Percentiles rank a stretch among this genome's conserved stretches.
phyloP scores from a whole-genome alignment of 148 eudicot genomes.

The Limonium bicolor region DNA sequence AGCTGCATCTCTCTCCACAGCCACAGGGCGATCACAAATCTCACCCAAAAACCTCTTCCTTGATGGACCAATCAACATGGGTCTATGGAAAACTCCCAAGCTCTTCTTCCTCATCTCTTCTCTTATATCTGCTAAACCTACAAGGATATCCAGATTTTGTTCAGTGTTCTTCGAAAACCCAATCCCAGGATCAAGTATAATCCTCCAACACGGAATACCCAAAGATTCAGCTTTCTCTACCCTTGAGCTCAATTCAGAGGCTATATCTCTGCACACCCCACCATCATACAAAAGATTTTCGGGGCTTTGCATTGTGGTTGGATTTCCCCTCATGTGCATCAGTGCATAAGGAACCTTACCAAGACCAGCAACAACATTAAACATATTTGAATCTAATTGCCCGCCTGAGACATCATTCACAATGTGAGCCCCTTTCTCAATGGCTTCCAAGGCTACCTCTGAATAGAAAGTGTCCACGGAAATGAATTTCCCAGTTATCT shows the following conservation, averaged over 20 bases:
- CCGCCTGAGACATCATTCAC: conserved; percentile 91
- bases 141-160: conserved; percentile 60
- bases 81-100: conserved; percentile 50
- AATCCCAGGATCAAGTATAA: conserved; percentile 70
- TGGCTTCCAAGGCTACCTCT: conserved; percentile 70
- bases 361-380: conserved; percentile 38
- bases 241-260: conserved; percentile 31
- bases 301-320: conserved; percentile 62
- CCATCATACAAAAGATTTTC: conserved; percentile 46
- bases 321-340: conserved; percentile 98
- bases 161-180: conserved; percentile 78
- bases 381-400: conserved; percentile 49
- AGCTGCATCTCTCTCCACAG: conserved; percentile 63
- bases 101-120: conserved; percentile 56
- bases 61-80: conserved; percentile 73
- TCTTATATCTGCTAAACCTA: conserved; percentile 33
- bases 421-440: conserved; percentile 62
- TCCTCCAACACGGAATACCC: conserved; percentile 85
- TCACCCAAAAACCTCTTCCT: conserved; percentile 84
- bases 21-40: conserved; percentile 34
- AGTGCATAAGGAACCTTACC: conserved; percentile 58
- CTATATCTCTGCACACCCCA: conserved; percentile 61
- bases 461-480: conserved; percentile 84
- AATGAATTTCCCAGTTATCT: conserved; percentile 50
- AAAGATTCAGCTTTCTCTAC: conserved; percentile 45